Evolutionary conservation across 768 basidiomycete species (phyloP), one percentile per base, ranked within the genome.

Genomic region (Suillus luteus): DNA sequence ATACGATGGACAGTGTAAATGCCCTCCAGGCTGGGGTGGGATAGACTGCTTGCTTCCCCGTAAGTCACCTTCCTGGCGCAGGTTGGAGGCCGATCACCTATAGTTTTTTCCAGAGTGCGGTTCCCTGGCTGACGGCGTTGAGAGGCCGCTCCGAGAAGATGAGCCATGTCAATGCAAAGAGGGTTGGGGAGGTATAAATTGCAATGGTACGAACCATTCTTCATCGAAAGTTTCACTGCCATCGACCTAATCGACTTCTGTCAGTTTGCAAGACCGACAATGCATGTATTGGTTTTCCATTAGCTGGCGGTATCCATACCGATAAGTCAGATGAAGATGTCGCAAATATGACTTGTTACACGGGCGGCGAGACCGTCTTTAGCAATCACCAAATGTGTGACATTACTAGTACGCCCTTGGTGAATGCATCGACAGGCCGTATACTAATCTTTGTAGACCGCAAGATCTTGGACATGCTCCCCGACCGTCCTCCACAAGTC

Each of bases 311-410:
- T 15, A 72, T 81, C 8, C 75, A 71, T 27, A 72, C 72, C 15
- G 70, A 75, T n/a, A 80, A 78, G 22, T 77, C 78, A 40, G 81
- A 82, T 11, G 79, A 78, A 27, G 65, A 73, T 6, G 70, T 74
- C 1, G 75, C 76, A 37, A 89, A 91, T 68, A 96, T 98, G 90
- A 93, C 93, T 1, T 99, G 97, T 74, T 96, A 97, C 82, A 91
- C 83, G 61, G 93, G 92, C 48, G 97, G 97, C 27, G 85, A 91
- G 73, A 96, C 94, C 0, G 91, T 99, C n/a, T 91, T 93, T 75
- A 90, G 86, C 74, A 95, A 97, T 68, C 94, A 95, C 76, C 96
- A 99, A 75, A 94, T 97, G 88, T 99, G 97, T 77, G 87, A 98
- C 73, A 96, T 99, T 40, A 99, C 97, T 12, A 99, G 95, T 96